Percentiles rank a stretch among this genome's conserved stretches.
phyloP scores from a whole-genome alignment of 108 stramenopile genomes.

The Mediolabrus comicus region DNA sequence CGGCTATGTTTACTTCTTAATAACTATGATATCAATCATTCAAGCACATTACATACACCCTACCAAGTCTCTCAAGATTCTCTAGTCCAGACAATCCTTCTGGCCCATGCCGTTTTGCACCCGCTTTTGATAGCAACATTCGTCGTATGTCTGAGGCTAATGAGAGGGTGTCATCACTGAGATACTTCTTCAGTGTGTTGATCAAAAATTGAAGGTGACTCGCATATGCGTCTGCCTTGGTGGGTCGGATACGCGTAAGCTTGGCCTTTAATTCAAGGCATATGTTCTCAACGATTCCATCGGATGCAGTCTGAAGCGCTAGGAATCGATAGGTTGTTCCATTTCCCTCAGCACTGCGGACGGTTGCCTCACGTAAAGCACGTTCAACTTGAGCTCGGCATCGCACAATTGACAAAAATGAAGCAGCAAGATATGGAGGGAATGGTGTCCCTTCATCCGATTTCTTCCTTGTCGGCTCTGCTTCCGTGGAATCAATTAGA shows the following conservation, averaged over 20 bases:
- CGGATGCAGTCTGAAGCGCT: conserved; percentile 79
- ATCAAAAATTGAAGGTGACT: conserved; percentile 81
- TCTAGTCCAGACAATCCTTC: conserved; percentile 80
- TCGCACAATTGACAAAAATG: conserved; percentile 79
- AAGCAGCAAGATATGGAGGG: conserved; percentile 81
- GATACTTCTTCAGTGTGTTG: conserved; percentile 72
- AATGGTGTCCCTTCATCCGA: conserved; percentile 46
- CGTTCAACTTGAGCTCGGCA: conserved; percentile 88
- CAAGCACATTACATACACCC: conserved; percentile 83
- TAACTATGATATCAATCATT: conserved; percentile 40
- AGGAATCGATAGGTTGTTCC: conserved; percentile 72
- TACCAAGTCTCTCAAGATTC: conserved; percentile 77
- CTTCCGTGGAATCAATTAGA: conserved; percentile 39
- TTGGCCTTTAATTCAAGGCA: conserved; percentile 72
- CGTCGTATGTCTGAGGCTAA: conserved; percentile 61
- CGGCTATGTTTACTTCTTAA: not conserved
- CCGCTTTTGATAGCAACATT: conserved; percentile 66
- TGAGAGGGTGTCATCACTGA: conserved; percentile 49
- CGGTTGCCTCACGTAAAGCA: conserved; percentile 63
- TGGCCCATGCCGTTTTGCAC: conserved; percentile 71
- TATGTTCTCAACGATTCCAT: conserved; percentile 81
- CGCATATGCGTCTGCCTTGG: conserved; percentile 70
- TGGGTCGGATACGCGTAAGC: conserved; percentile 57
- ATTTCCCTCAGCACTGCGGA: conserved; percentile 70
- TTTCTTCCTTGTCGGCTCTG: conserved; percentile 11